Evolutionary conservation across 805 yeast species (phyloP), one percentile per base, ranked within the genome.

Genomic region (Saturnispora galanensis): DNA sequence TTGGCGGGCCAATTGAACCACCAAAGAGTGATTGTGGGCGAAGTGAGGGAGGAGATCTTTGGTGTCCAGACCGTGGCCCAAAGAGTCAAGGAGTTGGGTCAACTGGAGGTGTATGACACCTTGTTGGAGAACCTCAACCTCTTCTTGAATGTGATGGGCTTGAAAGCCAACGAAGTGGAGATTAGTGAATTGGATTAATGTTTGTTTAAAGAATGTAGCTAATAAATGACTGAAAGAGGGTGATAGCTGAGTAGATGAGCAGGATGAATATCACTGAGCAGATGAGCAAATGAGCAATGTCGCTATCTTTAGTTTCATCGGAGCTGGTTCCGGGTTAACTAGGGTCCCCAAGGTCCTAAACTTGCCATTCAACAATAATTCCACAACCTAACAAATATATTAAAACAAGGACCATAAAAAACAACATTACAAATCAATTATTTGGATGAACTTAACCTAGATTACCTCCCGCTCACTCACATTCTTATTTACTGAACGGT

Each of bases 91-190:
- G 56, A 50, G 34, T 49, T 56, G 2, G 62, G 60, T 17, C 59
- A 66, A 37, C 63, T 72, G 57, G 69, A 77, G 50, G 74, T 71
- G 57, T 74, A 71, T 53, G 77, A 70, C 54, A 77, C 71, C 66
- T 52, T 52, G 30, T 73, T 81, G 57, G 78, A 77, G 52, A 88
- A 88, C 59, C 75, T 90, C 74, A 90, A 90, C 63, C 68, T 90
- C 74, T 89, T 88, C 68, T 74, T 90, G 65, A 93, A 90, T 55
- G 97, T 89, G 39, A 88, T 90, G 94, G 98, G 98, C 7, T 74
- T 90, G 52, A 86, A 84, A 48, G 96, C 97, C 5, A 84, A 85
- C 52, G 93, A 86, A 55, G 81, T 79, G 46, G 96, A 86, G 61
- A 89, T 89, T 58, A 76, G 81, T 35, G 96, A 88, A 66, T 70